These are phyloP conservation scores for Theobroma cacao DNA, from an alignment of 345 rosid species.

Conservation along the genomic window DNA sequence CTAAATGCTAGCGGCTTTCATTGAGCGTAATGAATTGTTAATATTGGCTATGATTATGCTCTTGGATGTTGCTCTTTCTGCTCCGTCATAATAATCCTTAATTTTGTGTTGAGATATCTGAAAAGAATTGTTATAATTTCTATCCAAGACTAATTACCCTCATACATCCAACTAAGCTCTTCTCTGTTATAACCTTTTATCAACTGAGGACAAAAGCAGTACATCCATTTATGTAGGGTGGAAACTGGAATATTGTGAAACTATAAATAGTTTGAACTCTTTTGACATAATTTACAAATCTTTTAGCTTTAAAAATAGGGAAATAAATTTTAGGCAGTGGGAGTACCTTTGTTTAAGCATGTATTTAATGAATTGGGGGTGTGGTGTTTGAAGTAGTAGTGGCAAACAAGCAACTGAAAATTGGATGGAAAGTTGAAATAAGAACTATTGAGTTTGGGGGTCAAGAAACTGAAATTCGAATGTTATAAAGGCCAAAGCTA, in stretches of 20 bases:
- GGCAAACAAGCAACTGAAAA: not conserved
- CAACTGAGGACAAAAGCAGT: not conserved
- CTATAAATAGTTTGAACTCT: not conserved
- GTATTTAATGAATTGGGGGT: not conserved
- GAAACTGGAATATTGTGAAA: not conserved
- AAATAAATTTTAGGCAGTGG: not conserved
- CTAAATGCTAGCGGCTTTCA: not conserved
- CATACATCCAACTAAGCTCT: not conserved
- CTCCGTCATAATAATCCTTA: not conserved
- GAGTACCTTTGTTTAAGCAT: not conserved
- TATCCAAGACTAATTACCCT: not conserved
- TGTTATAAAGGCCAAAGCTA: too few relatives aligned
- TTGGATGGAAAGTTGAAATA: slow-evolving; percentile 1
- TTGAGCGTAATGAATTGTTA: not conserved
- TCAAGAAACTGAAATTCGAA: not conserved
- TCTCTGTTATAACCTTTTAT: not conserved
- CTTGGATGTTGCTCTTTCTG: not conserved
- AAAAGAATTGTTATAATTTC: not conserved
- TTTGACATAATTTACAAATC: not conserved
- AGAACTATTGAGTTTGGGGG: not conserved
- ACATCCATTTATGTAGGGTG: not conserved
- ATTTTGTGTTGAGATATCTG: not conserved
- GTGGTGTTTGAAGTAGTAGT: not conserved
- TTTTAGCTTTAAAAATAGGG: not conserved
- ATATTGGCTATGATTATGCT: not conserved